Conservation (phyloP, 345 rosid genomes). For the Stellera chamaejasme region DNA sequence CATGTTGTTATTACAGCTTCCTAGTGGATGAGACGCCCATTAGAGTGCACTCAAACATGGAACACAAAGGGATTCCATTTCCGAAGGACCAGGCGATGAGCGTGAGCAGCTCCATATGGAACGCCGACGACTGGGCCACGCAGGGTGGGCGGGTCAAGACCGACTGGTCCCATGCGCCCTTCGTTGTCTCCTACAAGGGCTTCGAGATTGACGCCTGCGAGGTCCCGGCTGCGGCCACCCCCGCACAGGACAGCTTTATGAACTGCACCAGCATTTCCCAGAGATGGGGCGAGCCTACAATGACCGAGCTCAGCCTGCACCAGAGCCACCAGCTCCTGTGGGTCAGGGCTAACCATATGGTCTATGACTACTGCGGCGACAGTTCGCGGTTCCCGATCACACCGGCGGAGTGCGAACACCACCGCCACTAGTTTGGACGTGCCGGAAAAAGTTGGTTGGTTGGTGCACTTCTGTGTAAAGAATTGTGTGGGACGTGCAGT, state of each 20-base stretch:
- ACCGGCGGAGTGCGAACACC: constrained; percentile 89
- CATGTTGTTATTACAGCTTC: constrained; percentile 36
- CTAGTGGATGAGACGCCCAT: constrained; percentile 82
- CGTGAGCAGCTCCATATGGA: constrained; percentile 97
- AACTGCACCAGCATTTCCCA: constrained; percentile 51
- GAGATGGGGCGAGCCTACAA: constrained; percentile 90
- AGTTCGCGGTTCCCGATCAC: constrained; percentile 59
- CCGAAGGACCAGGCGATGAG: constrained; percentile 98
- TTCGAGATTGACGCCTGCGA: constrained; percentile 83
- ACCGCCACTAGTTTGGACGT: constrained; percentile 43
- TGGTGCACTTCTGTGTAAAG: neutral
- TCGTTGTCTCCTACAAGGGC: constrained; percentile 71
- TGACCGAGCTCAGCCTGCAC: constrained; percentile 66
- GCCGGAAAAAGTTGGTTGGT: neutral
- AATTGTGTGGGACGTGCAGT: constrained; percentile 21
- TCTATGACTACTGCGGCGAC: constrained; percentile 85
- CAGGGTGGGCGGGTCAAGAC: constrained; percentile 96
- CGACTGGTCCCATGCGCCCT: constrained; percentile 95
- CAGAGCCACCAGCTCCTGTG: constrained; percentile 94
- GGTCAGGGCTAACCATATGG: constrained; percentile 87
- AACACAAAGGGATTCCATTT: constrained; percentile 74
- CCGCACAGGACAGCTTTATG: constrained; percentile 32
- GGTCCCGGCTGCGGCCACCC: constrained; percentile 33
- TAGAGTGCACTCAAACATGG: constrained; percentile 77
- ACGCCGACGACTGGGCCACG: constrained; percentile 99